Percentiles rank a stretch among this genome's conserved stretches.
Conservation (phyloP, 257 asterid species). For the Ehretia macrophylla region DNA sequence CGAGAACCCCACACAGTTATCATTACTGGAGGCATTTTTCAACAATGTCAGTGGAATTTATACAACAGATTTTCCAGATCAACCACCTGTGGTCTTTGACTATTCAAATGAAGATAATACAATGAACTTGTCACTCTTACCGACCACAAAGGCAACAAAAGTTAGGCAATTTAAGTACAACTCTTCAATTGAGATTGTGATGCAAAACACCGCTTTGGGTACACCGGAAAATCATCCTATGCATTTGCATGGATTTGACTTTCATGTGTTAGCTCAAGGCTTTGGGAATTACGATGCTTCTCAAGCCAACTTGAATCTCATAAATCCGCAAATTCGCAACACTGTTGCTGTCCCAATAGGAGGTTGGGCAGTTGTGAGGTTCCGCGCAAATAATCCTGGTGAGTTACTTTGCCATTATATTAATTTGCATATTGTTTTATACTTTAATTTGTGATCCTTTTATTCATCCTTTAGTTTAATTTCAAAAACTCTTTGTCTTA, state of each 20-base stretch:
- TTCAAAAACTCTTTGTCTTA: no score
- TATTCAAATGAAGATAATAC: not conserved
- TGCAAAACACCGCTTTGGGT: not conserved
- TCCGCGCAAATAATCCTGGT: constrained; percentile 6
- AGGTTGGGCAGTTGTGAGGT: not conserved
- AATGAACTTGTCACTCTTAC: not conserved
- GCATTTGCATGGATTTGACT: not conserved
- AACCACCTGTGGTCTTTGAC: not conserved
- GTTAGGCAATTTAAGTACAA: constrained; percentile 3
- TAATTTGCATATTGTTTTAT: no score
- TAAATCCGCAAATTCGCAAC: not conserved
- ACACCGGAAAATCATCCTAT: not conserved
- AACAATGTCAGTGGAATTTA: not conserved
- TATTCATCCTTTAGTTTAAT: not conserved
- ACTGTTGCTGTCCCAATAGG: not conserved
- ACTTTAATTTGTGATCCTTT: not conserved
- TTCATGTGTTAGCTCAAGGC: not conserved
- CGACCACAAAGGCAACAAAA: constrained; percentile 1
- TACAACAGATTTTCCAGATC: not conserved
- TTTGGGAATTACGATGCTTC: not conserved
- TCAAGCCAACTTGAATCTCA: not conserved
- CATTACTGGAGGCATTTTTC: not conserved
- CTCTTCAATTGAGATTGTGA: not conserved
- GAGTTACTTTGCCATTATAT: not conserved
- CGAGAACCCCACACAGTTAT: not conserved